Conservation (phyloP, 257 asterid genomes). For the Solanum chaucha region DNA sequence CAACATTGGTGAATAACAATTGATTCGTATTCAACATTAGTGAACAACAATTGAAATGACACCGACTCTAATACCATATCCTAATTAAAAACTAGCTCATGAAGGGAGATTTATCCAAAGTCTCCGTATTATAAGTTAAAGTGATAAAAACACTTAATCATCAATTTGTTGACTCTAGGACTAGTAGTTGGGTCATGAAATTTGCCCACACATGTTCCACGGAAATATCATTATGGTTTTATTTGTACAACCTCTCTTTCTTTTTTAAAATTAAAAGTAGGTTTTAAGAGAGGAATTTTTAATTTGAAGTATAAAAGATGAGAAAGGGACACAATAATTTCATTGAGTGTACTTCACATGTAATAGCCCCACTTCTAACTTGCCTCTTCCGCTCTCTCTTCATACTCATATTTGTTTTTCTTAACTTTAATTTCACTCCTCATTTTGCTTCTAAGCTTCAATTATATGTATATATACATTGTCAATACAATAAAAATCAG, state of each 20-base stretch:
- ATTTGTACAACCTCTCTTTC: not conserved
- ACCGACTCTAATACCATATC: accelerated
- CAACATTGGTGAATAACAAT: too few relatives aligned
- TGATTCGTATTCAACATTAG: too few relatives aligned
- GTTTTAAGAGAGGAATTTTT: not conserved
- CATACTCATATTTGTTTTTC: not conserved
- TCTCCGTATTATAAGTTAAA: not conserved
- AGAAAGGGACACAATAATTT: not conserved
- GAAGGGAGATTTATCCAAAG: accelerated
- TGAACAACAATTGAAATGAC: too few relatives aligned
- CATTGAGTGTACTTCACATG: not conserved
- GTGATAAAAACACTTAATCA: not conserved
- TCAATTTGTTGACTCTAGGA: not conserved
- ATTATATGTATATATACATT: not conserved
- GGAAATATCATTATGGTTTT: not conserved
- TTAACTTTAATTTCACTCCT: not conserved
- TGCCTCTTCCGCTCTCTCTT: not conserved
- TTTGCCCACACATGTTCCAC: not conserved
- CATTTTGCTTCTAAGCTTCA: not conserved
- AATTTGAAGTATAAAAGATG: not conserved
- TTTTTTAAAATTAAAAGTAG: not conserved
- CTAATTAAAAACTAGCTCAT: too few relatives aligned
- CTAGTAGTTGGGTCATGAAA: not conserved
- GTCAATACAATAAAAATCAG: not conserved
- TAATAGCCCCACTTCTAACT: not conserved